These are phyloP conservation scores for Globisporangium spiculum DNA, from an alignment of 352 stramenopile genomes.

Conservation along the genomic window DNA sequence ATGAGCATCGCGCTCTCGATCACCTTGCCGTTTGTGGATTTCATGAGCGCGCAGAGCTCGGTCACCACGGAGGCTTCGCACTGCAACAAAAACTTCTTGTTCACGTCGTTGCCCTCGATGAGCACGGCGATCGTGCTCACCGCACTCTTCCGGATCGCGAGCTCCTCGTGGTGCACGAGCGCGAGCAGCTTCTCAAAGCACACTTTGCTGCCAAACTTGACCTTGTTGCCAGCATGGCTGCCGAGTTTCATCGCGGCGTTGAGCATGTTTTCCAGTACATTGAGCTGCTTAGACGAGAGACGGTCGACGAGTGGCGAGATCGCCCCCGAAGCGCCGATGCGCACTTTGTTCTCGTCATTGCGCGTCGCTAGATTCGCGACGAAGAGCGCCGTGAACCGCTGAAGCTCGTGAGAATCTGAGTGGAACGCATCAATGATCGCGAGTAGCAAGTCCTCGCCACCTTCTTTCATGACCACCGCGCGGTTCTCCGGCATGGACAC, in stretches of 20 bases:
- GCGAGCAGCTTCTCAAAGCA: conserved; percentile 66
- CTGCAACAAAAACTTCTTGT: conserved; percentile 67
- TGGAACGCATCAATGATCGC: conserved; percentile 42
- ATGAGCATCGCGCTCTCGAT: conserved; percentile 73
- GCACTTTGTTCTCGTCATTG: conserved; percentile 61
- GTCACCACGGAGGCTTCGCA: conserved; percentile 50
- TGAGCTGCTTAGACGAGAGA: conserved; percentile 59
- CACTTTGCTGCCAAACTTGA: conserved; percentile 70
- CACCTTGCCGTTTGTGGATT: conserved; percentile 60
- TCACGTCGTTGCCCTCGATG: conserved; percentile 62
- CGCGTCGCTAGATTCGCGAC: conserved; percentile 57
- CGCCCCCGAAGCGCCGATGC: conserved; percentile 44
- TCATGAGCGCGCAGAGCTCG: conserved; percentile 59
- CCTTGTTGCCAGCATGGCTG: conserved; percentile 70
- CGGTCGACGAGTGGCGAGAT: conserved; percentile 51
- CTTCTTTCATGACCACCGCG: conserved; percentile 36
- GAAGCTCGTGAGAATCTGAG: conserved; percentile 50
- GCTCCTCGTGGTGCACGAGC: conserved; percentile 60
- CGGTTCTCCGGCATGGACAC: conserved; percentile 49
- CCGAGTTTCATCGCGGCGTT: conserved; percentile 66
- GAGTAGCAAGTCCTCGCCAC: conserved; percentile 30
- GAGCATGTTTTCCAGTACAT: conserved; percentile 71
- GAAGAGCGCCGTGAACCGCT: conserved; percentile 53
- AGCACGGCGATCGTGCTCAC: conserved; percentile 59
- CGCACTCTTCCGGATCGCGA: conserved; percentile 62